A percentile compares a stretch with the other conserved stretches of the same genome.
phyloP scores from a whole-genome alignment of 2,329 filamentous ascomycete species.

The Claviceps quebecensis region DNA sequence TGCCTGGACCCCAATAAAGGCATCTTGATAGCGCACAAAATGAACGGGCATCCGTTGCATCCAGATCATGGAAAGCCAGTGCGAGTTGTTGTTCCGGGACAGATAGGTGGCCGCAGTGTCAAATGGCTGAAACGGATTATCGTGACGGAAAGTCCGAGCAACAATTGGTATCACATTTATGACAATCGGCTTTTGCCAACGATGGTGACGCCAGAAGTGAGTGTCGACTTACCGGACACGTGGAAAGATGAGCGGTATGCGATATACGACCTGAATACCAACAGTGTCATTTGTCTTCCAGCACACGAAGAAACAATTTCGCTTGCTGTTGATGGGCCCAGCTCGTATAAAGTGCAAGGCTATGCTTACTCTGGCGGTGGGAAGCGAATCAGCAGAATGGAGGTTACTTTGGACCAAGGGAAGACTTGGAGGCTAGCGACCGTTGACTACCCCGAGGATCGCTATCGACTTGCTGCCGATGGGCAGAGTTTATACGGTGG shows the following conservation, averaged over 20 bases:
- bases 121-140: constrained; percentile 83
- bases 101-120: constrained; percentile 83
- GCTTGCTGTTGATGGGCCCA: constrained; percentile 28
- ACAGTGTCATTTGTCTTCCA: constrained; percentile 69
- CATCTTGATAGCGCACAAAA: constrained; percentile 76
- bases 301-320: constrained; percentile 58
- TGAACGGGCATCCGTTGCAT: constrained; percentile 71
- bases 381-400: constrained; percentile 67
- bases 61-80: constrained; percentile 82
- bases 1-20: constrained; percentile 70
- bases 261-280: constrained; percentile 83
- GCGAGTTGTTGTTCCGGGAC: constrained; percentile 71
- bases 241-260: constrained; percentile 87
- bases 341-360: constrained; percentile 54
- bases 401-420: constrained; percentile 72
- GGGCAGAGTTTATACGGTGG: constrained; percentile 59
- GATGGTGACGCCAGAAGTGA: constrained; percentile 69
- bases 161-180: constrained; percentile 93
- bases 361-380: constrained; percentile 87
- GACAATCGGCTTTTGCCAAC: constrained; percentile 86
- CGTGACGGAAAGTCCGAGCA: constrained; percentile 63
- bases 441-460: constrained; percentile 73
- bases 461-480: constrained; percentile 51
- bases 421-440: constrained; percentile 65
- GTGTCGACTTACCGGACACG: constrained; percentile 56